Evolutionary conservation across 2,329 filamentous ascomycete genomes (phyloP).

Genomic region (Thelonectria olida): DNA sequence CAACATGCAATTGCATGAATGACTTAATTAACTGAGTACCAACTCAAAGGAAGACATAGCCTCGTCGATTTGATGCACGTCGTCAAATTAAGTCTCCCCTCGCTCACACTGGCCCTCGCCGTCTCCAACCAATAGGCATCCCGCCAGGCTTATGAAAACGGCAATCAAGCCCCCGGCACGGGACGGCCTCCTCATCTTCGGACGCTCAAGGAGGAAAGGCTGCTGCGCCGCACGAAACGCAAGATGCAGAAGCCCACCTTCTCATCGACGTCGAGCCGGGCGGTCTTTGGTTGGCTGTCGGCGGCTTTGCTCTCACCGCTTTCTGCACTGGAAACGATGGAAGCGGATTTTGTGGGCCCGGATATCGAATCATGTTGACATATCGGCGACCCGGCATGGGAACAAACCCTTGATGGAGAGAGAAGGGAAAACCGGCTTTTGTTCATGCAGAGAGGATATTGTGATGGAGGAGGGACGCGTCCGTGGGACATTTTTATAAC

Average conservation of each 20-base stretch:
- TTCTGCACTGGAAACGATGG: background rate
- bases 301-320: constrained; percentile 12
- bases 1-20: no score
- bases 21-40: no score
- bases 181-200: no score
- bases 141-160: constrained; percentile 30
- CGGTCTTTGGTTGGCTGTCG: background rate
- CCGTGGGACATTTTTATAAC: background rate
- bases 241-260: background rate
- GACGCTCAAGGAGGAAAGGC: no score
- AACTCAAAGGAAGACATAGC: no score
- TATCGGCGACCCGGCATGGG: background rate
- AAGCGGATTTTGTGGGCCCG: background rate
- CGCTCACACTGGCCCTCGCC: constrained; percentile 11
- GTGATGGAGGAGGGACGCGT: background rate
- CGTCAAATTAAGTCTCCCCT: constrained; percentile 17
- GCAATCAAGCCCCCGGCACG: constrained; percentile 32
- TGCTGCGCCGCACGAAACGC: constrained; percentile 8
- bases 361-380: background rate
- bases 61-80: constrained; percentile 23
- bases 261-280: background rate
- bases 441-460: background rate
- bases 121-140: constrained; percentile 28
- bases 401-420: no score
- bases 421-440: background rate